Conservation (phyloP, 139 green algal species). For the Closterium sp. region DNA sequence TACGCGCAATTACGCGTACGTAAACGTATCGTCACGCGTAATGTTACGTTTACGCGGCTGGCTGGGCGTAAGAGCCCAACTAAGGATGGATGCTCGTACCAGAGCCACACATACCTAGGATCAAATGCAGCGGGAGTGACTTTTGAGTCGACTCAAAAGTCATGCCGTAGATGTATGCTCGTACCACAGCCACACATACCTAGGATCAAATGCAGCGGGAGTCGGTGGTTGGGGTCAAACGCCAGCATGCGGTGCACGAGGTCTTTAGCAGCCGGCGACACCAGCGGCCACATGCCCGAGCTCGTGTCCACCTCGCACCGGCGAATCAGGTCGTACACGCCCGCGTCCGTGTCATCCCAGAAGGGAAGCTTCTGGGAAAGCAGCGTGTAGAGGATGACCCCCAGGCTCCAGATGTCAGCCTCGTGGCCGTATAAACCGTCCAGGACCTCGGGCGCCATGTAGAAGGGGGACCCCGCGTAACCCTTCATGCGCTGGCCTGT, state of each 20-base stretch:
- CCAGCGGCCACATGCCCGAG: neutral
- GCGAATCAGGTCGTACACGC: neutral
- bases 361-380: conserved; percentile 2
- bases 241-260: neutral
- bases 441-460: neutral
- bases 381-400: neutral
- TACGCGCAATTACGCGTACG: no score
- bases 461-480: neutral
- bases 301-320: neutral
- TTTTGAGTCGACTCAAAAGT: no score
- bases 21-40: no score
- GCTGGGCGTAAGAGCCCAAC: no score
- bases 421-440: neutral
- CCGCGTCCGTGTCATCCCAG: neutral
- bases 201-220: neutral
- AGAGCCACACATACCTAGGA: no score
- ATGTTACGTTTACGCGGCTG: no score
- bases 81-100: no score
- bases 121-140: no score
- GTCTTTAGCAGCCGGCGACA: neutral
- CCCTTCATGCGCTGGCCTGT: neutral
- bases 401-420: neutral
- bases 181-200: neutral
- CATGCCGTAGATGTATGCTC: no score
- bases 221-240: neutral